Evolutionary conservation across 306 rosid species (phyloP).

Genomic region (Adenanthera pavonina): DNA sequence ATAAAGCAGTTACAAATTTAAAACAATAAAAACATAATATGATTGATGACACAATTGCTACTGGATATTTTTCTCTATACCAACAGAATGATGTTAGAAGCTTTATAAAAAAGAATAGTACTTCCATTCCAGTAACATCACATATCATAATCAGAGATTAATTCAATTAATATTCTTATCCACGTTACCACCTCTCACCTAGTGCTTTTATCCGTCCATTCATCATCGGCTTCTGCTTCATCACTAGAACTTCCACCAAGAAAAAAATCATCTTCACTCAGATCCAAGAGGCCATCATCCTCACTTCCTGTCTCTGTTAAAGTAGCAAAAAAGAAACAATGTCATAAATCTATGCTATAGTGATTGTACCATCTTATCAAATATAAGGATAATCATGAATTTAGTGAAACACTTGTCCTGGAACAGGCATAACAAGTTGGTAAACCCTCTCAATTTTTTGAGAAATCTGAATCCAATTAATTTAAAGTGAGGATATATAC

Average conservation of each 20-base stretch:
- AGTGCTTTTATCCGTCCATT: conserved; percentile 96
- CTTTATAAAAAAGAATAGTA: conserved; percentile 1
- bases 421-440: neutral
- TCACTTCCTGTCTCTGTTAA: conserved; percentile 94
- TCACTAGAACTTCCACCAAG: conserved; percentile 86
- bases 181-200: conserved; percentile 50
- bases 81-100: neutral
- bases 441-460: neutral
- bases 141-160: conserved; percentile 13
- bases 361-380: neutral
- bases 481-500: neutral
- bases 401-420: neutral
- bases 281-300: conserved; percentile 93
- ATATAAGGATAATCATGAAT: neutral
- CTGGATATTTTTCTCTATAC: neutral
- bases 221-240: conserved; percentile 98
- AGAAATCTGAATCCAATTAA: neutral
- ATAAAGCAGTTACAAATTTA: conserved; percentile 4
- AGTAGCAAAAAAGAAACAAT: conserved; percentile 5
- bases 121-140: conserved; percentile 19
- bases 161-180: neutral
- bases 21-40: conserved; percentile 10
- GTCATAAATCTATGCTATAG: neutral
- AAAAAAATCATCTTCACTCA: conserved; percentile 97
- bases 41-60: conserved; percentile 10